Conservation (phyloP, 2,329 filamentous ascomycete genomes). For the Mycosphaerella arachidis region DNA sequence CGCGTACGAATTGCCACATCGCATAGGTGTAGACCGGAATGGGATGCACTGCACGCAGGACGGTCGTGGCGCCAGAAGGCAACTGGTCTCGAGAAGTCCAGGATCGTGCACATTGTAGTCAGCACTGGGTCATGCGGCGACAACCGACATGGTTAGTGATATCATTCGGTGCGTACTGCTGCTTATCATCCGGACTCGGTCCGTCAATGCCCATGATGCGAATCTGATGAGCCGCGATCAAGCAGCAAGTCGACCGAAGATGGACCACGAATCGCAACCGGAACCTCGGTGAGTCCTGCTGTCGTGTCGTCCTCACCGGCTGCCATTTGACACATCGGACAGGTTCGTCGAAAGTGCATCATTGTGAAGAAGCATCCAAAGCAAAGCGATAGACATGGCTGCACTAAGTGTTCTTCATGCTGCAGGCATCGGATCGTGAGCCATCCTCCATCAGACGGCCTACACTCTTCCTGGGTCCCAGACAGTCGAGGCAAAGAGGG, state of each 20-base stretch:
- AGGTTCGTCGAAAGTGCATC: not conserved
- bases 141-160: not conserved
- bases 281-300: not conserved
- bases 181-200: not conserved
- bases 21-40: too few relatives aligned
- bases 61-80: too few relatives aligned
- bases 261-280: not conserved
- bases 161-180: not conserved
- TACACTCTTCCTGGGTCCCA: not conserved
- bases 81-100: too few relatives aligned
- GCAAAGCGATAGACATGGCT: not conserved
- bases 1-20: too few relatives aligned
- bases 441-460: not conserved
- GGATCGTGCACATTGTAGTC: not conserved
- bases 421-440: not conserved
- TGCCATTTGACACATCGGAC: not conserved
- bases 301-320: not conserved
- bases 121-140: not conserved
- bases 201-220: not conserved
- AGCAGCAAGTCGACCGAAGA: not conserved
- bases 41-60: too few relatives aligned
- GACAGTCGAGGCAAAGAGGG: not conserved
- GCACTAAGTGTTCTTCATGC: not conserved
- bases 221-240: not conserved
- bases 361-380: not conserved